Percentiles rank a stretch among this genome's conserved stretches.
Evolutionary conservation across 129 eudicot species (phyloP).

Genomic region (Tagetes erecta): DNA sequence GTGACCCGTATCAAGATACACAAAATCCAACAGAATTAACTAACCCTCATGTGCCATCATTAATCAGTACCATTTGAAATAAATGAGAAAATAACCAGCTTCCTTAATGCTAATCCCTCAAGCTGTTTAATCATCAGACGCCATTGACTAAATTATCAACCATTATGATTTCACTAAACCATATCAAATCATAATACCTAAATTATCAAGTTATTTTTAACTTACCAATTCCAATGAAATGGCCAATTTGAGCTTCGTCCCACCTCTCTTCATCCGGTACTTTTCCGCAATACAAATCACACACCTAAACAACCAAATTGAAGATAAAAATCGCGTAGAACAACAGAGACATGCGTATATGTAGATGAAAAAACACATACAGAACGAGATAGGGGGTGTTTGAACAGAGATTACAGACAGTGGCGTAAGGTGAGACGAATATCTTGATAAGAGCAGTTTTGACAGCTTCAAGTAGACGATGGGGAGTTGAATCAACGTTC

Average conservation of each 20-base stretch:
- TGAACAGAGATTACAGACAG: conserved; percentile 41
- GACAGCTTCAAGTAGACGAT: conserved; percentile 65
- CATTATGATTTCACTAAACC: neutral
- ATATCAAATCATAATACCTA: neutral
- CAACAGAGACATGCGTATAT: neutral
- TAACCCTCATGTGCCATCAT: neutral
- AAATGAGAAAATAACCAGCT: neutral
- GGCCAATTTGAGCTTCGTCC: conserved; percentile 94
- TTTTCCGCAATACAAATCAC: conserved; percentile 89
- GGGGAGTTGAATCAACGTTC: conserved; percentile 54
- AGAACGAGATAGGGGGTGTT: neutral
- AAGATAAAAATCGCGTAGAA: neutral
- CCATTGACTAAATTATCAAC: neutral
- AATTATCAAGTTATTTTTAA: neutral
- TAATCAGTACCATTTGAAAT: neutral
- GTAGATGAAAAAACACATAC: neutral
- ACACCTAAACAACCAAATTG: conserved; percentile 46
- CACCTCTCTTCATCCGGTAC: conserved; percentile 79
- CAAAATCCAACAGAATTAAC: neutral
- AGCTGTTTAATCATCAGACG: neutral
- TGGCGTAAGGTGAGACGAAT: conserved; percentile 88
- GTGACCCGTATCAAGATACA: neutral
- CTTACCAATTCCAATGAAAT: conserved; percentile 90
- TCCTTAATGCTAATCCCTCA: neutral
- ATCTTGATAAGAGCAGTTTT: conserved; percentile 84